A percentile compares a stretch with the other conserved stretches of the same genome.
Evolutionary conservation across 805 yeast genomes (phyloP).

Genomic region (Clavispora phyllophila): DNA sequence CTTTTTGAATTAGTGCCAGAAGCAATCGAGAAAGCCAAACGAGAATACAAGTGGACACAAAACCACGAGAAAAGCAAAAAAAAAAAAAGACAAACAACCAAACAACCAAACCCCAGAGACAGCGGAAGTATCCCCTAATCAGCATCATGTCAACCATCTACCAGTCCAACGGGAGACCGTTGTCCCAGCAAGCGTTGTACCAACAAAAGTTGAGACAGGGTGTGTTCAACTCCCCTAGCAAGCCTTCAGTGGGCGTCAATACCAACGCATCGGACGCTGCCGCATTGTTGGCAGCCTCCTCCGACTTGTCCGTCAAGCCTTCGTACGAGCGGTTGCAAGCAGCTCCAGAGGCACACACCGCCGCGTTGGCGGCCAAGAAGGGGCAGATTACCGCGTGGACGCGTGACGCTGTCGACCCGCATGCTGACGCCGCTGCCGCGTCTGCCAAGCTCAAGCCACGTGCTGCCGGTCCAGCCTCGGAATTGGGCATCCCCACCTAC

Average conservation of each 20-base stretch:
- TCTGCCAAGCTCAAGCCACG: slow-evolving; percentile 21
- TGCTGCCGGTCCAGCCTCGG: slow-evolving; percentile 14
- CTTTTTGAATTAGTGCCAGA: neutral
- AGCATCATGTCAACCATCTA: slow-evolving; percentile 39
- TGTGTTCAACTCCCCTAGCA: slow-evolving; percentile 47
- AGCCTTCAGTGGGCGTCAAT: slow-evolving; percentile 55
- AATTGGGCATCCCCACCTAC: slow-evolving; percentile 29
- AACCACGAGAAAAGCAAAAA: neutral
- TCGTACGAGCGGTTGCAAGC: slow-evolving; percentile 52
- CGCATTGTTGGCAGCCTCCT: slow-evolving; percentile 66
- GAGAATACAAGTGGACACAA: neutral
- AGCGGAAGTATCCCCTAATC: too few species aligned
- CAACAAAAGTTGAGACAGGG: slow-evolving; percentile 71
- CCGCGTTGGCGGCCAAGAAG: slow-evolving; percentile 46
- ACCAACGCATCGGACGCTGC: slow-evolving; percentile 71
- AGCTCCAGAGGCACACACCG: slow-evolving; percentile 59
- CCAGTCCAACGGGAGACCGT: slow-evolving; percentile 65
- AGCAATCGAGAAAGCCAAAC: neutral
- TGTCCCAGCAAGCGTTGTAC: slow-evolving; percentile 70
- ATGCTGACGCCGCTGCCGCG: slow-evolving; percentile 48
- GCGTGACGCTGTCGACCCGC: slow-evolving; percentile 39
- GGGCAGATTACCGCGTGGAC: slow-evolving; percentile 47
- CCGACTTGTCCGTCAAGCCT: slow-evolving; percentile 59
- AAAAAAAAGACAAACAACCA: neutral
- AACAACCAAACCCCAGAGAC: too few species aligned